phyloP scores from a whole-genome alignment of 495 filamentous ascomycete species.

The Hypoxylon subgilvum region DNA sequence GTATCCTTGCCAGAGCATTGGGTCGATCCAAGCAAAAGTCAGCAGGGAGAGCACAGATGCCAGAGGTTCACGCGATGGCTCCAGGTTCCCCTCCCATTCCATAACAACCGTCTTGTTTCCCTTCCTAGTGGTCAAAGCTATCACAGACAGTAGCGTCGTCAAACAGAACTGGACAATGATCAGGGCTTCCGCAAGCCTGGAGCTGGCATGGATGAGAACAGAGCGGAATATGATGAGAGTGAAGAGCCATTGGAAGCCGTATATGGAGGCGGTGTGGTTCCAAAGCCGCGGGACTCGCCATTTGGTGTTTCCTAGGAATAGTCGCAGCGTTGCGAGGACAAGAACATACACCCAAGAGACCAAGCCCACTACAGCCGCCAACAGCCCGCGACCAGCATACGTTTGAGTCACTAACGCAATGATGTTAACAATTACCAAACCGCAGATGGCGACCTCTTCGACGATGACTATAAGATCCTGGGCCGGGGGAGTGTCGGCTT shows the following conservation, averaged over 20 bases:
- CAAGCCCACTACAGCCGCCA: conserved; percentile 70
- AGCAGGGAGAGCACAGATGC: conserved; percentile 87
- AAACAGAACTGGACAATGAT: conserved; percentile 74
- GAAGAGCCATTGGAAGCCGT: conserved; percentile 82
- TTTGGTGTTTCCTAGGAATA: conserved; percentile 71
- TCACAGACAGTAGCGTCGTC: conserved; percentile 70
- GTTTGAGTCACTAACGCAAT: conserved; percentile 59
- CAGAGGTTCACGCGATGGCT: conserved; percentile 81
- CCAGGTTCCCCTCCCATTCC: conserved; percentile 83
- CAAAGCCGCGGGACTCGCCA: conserved; percentile 77
- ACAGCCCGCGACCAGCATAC: conserved; percentile 36
- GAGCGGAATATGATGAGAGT: conserved; percentile 80
- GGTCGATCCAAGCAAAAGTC: conserved; percentile 90
- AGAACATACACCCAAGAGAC: conserved; percentile 83
- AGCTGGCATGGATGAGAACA: conserved; percentile 76
- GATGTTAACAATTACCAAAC: conserved; percentile 70
- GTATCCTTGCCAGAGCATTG: conserved; percentile 90
- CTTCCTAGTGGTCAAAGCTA: conserved; percentile 81
- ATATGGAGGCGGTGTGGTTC: conserved; percentile 92
- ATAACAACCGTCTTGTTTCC: conserved; percentile 89
- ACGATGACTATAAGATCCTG: conserved; percentile 71
- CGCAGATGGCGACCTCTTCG: conserved; percentile 77
- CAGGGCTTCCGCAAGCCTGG: conserved; percentile 64
- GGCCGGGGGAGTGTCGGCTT: conserved; percentile 76
- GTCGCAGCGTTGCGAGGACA: conserved; percentile 71